Base-by-base conservation (phyloP, 176 grass and related monocot genomes). In the Bolboschoenus planiculmis region DNA sequence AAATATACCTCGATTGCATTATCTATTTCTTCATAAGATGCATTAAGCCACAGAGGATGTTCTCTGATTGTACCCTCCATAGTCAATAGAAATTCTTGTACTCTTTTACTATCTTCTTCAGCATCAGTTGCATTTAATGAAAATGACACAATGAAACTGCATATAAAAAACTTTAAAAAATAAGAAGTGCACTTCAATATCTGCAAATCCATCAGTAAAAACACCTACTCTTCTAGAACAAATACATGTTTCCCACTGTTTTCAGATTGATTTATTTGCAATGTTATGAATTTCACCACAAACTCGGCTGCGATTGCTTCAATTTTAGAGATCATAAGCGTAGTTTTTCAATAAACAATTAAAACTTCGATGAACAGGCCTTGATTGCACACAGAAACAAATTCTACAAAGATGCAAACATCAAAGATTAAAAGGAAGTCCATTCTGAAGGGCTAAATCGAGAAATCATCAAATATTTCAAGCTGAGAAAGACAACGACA, bases 121-220 rank as follows among this genome's bases (percentile, higher is more conserved):
- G 86, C 85, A 84, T 84, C 71, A 78, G 88, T 78, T 56, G 80
- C 81, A 16, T 89, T 47, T 59, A 92, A 80, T 18, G 85, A 82
- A 84, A 97, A 90, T 46, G 95, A 94, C 0, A 83, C 84, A n/a
- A 94, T 89, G 85, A 97, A 97, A 63, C 95, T 97, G 90, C 77
- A 47, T 23, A 26, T n/a, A 43, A 4, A 43, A 44, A 44, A 72
- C 2, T 47, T 1, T 0, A 57, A 13, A 1, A 85, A 48, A 60
- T 29, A 1, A 71, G 30, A 68, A 34, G 58, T 84, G 44, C 9
- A 67, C 54, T 6, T 4, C 14, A 65, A 81, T 80, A 46, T 81
- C 6, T 18, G 16, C 34, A 37, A n/a, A 78, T 33, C 46, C 47
- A 13, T 60, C 15, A 43, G 1, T 29, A 71, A 43, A 71, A 37